Evolutionary conservation across 345 rosid species (phyloP), one percentile per base, ranked within the genome.

Genomic region (Laguncularia racemosa): DNA sequence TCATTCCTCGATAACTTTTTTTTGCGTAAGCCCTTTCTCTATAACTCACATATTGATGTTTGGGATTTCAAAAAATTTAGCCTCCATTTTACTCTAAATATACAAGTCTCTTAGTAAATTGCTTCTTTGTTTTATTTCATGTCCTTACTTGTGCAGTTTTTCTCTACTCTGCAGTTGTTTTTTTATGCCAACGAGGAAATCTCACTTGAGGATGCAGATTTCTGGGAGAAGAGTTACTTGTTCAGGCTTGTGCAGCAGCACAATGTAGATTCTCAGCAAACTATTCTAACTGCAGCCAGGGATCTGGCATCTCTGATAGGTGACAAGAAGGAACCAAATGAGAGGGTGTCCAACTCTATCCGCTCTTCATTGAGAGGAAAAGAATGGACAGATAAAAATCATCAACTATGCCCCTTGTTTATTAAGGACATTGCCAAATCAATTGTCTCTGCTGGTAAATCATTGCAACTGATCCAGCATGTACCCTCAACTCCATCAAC

Each of bases 401-500:
- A 62, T 75, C 71, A 72, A 54, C 53, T 68, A 50, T 93, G 87
- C 60, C 99, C 99, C 62, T 60, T 79, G 61, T 88, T 88, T 76
- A 62, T 95, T 15, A 84, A 77, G 79, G 91, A 82, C 78, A 78
- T 77, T 50, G 81, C 83, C 56, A 81, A 78, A 64, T 82, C 97
- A 44, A 81, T 90, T 74, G 79, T 95, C 67, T 88, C 96, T 64
- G 99, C 96, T 23, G 99, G 99, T 60, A 95, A 95, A 75, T 95
- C 99, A 26, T 72, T 88, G 78, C 97, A 90, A 76, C 79, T 95
- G 72, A 82, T 88, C 56, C 80, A 76, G 46, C 95, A 84, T 70
- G 68, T 82, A 67, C 80, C 82, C 63, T 57, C 72, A 59, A 65
- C 82, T 57, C 73, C 62, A 52, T 64, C 73, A 16, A 68, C 52